Conservation (phyloP, 768 basidiomycete species). For the Strobilomyces dryophilus region DNA sequence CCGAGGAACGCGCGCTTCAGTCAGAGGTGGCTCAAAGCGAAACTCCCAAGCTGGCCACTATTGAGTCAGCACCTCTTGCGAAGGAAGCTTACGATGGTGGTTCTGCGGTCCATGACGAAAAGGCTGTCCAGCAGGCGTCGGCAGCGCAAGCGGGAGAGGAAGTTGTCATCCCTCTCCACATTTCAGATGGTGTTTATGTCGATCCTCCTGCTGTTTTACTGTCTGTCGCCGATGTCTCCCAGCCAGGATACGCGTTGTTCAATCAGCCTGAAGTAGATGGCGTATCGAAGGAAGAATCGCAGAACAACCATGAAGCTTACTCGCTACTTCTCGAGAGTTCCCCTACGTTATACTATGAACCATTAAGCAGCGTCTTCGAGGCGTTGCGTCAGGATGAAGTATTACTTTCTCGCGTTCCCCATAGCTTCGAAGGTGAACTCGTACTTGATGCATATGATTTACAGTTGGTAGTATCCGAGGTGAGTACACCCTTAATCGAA, state of each 20-base stretch:
- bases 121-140: constrained; percentile 7
- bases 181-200: constrained; percentile 66
- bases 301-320: constrained; percentile 16
- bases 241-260: constrained; percentile 48
- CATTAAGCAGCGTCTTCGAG: constrained; percentile 64
- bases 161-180: constrained; percentile 47
- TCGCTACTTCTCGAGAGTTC: constrained; percentile 55
- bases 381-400: constrained; percentile 61
- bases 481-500: constrained; percentile 21
- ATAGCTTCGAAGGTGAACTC: constrained; percentile 57
- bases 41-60: constrained; percentile 3
- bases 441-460: constrained; percentile 69
- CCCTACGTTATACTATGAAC: constrained; percentile 76
- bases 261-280: constrained; percentile 42
- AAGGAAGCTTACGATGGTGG: constrained; percentile 7
- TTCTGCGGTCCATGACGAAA: constrained; percentile 8
- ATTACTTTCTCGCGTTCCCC: constrained; percentile 40
- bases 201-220: constrained; percentile 70
- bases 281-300: constrained; percentile 16
- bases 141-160: constrained; percentile 9
- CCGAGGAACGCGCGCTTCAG: constrained; percentile 2
- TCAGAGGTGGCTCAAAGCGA: constrained; percentile 12
- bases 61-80: constrained; percentile 9
- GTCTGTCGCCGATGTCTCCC: constrained; percentile 37
- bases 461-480: constrained; percentile 63